Base-by-base conservation (phyloP, 1,139 yeast species). In the Candida sp. region DNA sequence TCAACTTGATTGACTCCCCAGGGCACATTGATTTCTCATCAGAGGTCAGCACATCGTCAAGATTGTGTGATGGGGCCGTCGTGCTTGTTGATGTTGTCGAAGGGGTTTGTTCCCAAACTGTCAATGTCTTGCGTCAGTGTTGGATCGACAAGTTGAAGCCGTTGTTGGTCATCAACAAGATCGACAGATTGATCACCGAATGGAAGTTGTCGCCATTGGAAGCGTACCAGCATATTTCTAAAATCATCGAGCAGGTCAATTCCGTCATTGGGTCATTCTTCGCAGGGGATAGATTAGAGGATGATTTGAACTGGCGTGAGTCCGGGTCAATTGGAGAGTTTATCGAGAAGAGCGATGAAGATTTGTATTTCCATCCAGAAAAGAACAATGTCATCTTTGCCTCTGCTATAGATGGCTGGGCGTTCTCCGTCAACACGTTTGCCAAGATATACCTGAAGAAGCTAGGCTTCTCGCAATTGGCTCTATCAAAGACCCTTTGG, bases 331-430 rank as follows among this genome's bases (percentile, higher is more conserved):
- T 67, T 7, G 84, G 83, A 11, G 88, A 85, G 50, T 90, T 78
- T 63, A 79, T 86, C 9, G 98, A 91, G 60, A 81, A 80, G 57
- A 89, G 86, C 58, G 98, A 94, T 66, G 84, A 88, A 44, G 96
- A 88, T 59, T 72, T 94, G 39, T 96, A 96, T 65, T 96, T 96
- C 59, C 81, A 91, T 8, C 99, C 99, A 0, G 92, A 89, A 49
- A 81, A 83, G 62, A 92, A 93, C 66, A 96, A 96, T 65, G 98
- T 96, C 5, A 85, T 96, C 1, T 94, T 96, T 73, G 93, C 97
- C 0, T 88, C 96, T 40, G 99, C 99, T 0, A 77, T 89, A 26
- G 99, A 94, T 69, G 98, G 98, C 4, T 96, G 99, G 99, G 99
- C 98, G 0, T 96, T 96, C 68, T 89, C 92, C 47, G 77, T 96